phyloP scores from a whole-genome alignment of 1,284 basidiomycete genomes.

The Moesziomyces aphidis region DNA sequence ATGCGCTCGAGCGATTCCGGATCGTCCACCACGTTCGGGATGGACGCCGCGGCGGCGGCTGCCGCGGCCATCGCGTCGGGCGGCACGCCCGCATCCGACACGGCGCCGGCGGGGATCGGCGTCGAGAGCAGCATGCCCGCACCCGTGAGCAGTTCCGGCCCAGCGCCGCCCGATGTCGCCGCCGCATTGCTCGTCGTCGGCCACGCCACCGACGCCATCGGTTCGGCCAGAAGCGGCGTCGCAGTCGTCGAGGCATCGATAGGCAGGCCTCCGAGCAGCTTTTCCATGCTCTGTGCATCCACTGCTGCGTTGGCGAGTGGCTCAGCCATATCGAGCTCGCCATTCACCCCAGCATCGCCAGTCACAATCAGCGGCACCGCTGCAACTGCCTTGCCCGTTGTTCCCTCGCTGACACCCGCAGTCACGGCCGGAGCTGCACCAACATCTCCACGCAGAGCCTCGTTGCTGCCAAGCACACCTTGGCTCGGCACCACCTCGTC shows the following conservation, averaged over 20 bases:
- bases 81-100: constrained; percentile 4
- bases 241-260: constrained; percentile 12
- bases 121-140: constrained; percentile 21
- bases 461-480: not conserved
- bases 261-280: constrained; percentile 29
- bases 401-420: not conserved
- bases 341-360: constrained; percentile 11
- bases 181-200: constrained; percentile 13
- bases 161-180: not conserved
- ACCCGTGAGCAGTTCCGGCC: constrained; percentile 6
- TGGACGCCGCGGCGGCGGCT: constrained; percentile 8
- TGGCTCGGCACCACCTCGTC: not conserved
- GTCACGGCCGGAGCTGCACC: not conserved
- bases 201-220: not conserved
- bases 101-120: constrained; percentile 7
- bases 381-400: constrained; percentile 5
- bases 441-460: too few species aligned
- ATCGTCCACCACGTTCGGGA: constrained; percentile 39
- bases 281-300: constrained; percentile 31
- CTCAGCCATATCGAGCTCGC: constrained; percentile 23
- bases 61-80: constrained; percentile 5
- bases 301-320: constrained; percentile 9
- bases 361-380: constrained; percentile 26
- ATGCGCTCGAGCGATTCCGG: constrained; percentile 43
- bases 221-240: constrained; percentile 7